Percentiles rank a stretch among this genome's conserved stretches.
Conservation (phyloP, 495 filamentous ascomycete genomes). For the Pyrenula aspistea region DNA sequence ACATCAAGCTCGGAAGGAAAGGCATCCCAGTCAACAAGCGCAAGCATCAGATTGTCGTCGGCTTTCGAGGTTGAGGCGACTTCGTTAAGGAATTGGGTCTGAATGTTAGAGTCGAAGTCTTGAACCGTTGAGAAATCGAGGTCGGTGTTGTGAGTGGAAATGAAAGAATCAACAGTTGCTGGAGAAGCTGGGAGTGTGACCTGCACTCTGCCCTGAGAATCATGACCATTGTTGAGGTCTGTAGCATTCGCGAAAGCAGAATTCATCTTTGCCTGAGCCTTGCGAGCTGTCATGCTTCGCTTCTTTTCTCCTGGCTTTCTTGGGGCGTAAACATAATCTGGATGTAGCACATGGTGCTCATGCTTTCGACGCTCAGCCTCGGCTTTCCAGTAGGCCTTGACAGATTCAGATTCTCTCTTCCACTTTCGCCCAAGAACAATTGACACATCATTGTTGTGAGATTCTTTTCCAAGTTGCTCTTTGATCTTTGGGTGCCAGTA, state of each 20-base stretch:
- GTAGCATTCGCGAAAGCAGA: not conserved
- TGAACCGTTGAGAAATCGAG: not conserved
- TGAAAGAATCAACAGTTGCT: not conserved
- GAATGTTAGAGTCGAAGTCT: not conserved
- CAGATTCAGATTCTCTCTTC: conserved; percentile 20
- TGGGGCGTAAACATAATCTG: conserved; percentile 36
- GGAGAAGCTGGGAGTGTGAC: not conserved
- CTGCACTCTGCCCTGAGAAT: not conserved
- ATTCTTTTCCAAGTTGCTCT: conserved; percentile 18
- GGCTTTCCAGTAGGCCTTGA: conserved; percentile 20
- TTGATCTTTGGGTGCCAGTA: conserved; percentile 22
- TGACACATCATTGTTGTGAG: conserved; percentile 32
- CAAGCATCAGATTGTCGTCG: not conserved
- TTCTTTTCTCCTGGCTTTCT: conserved; percentile 36
- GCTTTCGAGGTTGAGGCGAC: not conserved
- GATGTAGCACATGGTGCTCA: conserved; percentile 27
- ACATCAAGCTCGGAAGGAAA: not conserved
- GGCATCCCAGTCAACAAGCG: not conserved
- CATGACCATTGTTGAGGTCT: not conserved
- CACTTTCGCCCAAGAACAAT: conserved; percentile 30
- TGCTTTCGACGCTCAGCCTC: conserved; percentile 25
- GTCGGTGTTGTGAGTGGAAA: not conserved
- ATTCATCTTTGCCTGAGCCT: not conserved
- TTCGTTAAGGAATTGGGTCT: not conserved
- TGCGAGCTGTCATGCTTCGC: conserved; percentile 12